Conservation (phyloP, 192 early-diverging fungal genomes). For the Umbelopsis vinacea region DNA sequence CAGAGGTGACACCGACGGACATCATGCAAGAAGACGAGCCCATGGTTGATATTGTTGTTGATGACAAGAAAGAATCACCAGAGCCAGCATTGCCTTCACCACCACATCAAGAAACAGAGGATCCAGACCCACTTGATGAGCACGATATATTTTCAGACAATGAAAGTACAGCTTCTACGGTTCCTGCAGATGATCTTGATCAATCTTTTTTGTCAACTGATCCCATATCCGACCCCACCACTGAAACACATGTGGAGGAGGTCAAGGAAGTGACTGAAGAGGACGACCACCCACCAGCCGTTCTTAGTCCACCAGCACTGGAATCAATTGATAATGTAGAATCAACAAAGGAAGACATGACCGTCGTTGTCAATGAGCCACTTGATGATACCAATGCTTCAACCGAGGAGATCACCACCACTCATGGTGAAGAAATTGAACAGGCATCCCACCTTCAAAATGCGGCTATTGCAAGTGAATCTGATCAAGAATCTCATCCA, state of each 20-base stretch:
- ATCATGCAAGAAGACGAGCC: not conserved
- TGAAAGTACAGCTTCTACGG: slow-evolving; percentile 11
- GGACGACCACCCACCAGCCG: not conserved
- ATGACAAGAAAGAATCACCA: not conserved
- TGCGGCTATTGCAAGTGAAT: too few relatives aligned
- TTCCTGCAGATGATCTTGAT: slow-evolving; percentile 19
- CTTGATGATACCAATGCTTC: too few relatives aligned
- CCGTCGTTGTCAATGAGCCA: not conserved
- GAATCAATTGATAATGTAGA: not conserved
- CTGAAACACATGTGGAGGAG: not conserved
- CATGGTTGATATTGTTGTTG: not conserved
- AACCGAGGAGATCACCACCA: too few relatives aligned
- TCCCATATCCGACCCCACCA: too few relatives aligned
- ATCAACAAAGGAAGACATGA: not conserved
- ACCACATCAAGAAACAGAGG: not conserved
- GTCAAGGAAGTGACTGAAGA: not conserved
- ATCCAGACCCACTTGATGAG: not conserved
- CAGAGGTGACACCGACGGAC: not conserved
- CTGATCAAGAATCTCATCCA: not conserved
- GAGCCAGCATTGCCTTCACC: not conserved
- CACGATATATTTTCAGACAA: slow-evolving; percentile 14
- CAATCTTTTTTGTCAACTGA: not conserved
- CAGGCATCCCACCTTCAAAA: too few relatives aligned
- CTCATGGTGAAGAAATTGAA: too few relatives aligned
- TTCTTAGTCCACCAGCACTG: not conserved